Conservation (phyloP, 148 eudicot species). For the Chenopodium suecicum region DNA sequence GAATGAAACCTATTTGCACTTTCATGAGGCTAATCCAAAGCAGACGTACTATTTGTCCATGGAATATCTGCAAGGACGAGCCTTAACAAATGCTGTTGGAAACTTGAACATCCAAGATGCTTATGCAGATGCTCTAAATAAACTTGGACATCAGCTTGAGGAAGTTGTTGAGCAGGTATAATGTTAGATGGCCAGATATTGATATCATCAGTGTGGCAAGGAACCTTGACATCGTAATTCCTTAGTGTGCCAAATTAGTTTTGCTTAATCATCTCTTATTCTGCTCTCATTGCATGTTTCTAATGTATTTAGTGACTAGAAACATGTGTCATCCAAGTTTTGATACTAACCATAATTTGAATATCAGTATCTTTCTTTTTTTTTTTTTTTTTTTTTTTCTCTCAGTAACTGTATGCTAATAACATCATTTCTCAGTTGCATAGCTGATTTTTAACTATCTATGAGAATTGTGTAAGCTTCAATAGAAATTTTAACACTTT, state of each 20-base stretch:
- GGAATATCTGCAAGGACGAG: conserved; percentile 99
- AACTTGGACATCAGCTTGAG: conserved; percentile 93
- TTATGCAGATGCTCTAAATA: conserved; percentile 79
- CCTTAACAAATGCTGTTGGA: conserved; percentile 92
- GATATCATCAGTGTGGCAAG: background rate
- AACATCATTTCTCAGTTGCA: background rate
- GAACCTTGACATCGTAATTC: background rate
- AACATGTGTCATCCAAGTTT: background rate
- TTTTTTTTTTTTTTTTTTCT: no score
- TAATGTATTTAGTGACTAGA: background rate
- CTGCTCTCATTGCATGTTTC: background rate
- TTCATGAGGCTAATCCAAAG: conserved; percentile 83
- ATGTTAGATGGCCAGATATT: background rate
- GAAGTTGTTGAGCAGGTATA: conserved; percentile 76
- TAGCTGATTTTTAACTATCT: background rate
- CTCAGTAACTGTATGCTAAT: background rate
- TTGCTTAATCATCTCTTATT: background rate
- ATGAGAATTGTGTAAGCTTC: background rate
- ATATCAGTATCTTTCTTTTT: background rate
- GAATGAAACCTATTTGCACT: conserved; percentile 90
- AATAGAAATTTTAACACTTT: background rate
- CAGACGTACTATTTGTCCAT: conserved; percentile 97
- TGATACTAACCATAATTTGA: background rate
- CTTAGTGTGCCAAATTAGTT: background rate
- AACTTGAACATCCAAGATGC: conserved; percentile 81